phyloP scores from a whole-genome alignment of 306 rosid species.

The Cucumis melo region DNA sequence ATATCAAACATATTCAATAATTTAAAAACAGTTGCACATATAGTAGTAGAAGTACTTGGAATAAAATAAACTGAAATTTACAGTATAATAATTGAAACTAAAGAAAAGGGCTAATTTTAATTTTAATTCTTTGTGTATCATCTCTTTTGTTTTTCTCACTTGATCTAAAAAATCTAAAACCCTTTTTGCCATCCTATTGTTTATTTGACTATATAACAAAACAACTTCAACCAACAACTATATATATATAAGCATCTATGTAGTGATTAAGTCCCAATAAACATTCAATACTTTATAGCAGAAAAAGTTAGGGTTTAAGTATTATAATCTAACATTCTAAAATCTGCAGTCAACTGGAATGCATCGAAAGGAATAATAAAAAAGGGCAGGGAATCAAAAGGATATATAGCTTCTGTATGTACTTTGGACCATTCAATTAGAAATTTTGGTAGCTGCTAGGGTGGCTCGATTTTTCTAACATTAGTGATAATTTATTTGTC shows the following conservation, averaged over 20 bases:
- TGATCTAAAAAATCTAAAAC: not conserved
- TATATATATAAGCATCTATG: no score
- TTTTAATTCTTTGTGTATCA: not conserved
- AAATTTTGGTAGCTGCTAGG: not conserved
- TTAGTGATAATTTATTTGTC: not conserved
- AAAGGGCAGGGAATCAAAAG: not conserved
- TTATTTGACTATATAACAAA: no score
- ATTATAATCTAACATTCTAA: not conserved
- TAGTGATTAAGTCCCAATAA: not conserved
- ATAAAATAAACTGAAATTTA: no score
- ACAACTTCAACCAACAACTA: not conserved
- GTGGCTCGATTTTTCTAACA: not conserved
- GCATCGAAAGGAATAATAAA: not conserved
- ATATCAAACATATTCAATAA: no score
- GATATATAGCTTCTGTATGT: not conserved
- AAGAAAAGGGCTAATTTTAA: no score
- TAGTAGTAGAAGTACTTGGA: no score
- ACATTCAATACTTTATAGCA: not conserved
- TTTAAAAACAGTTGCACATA: no score
- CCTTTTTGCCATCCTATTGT: not conserved
- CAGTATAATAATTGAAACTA: no score
- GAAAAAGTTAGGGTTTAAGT: not conserved
- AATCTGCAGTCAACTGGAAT: not conserved
- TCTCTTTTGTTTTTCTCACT: not conserved
- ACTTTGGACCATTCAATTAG: not conserved